These are phyloP conservation scores for Metschnikowia drakensbergensis DNA, from an alignment of 805 yeast genomes.

Conservation along the genomic window DNA sequence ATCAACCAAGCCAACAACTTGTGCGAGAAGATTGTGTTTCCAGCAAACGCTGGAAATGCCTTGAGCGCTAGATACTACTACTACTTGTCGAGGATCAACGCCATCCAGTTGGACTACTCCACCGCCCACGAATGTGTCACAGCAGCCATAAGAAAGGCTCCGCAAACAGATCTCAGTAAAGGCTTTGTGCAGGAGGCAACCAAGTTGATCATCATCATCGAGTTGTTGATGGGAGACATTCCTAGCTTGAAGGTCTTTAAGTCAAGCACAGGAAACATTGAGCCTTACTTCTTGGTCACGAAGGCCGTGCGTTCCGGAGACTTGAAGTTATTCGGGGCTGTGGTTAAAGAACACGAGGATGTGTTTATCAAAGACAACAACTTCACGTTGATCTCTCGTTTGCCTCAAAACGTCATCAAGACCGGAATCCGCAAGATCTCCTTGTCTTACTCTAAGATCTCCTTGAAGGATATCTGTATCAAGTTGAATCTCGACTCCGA, in stretches of 20 bases:
- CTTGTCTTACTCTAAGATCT: conserved; percentile 82
- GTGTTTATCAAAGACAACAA: conserved; percentile 71
- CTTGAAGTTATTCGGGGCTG: conserved; percentile 70
- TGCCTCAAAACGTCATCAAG: conserved; percentile 95
- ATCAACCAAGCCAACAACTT: conserved; percentile 84
- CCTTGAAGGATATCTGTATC: conserved; percentile 89
- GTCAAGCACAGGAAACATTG: conserved; percentile 47
- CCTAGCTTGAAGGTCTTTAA: conserved; percentile 84
- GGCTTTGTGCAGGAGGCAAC: conserved; percentile 91
- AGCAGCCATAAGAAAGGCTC: conserved; percentile 95
- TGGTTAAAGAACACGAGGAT: conserved; percentile 58
- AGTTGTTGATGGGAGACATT: conserved; percentile 92
- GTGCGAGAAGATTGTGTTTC: conserved; percentile 85
- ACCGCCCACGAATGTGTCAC: conserved; percentile 85
- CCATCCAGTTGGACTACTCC: conserved; percentile 90
- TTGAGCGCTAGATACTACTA: conserved; percentile 88
- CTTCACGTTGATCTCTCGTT: conserved; percentile 77
- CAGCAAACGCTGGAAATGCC: conserved; percentile 78
- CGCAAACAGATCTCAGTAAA: conserved; percentile 76
- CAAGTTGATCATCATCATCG: conserved; percentile 82
- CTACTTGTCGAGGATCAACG: conserved; percentile 84
- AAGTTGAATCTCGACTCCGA: conserved; percentile 90
- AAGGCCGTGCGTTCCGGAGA: conserved; percentile 93
- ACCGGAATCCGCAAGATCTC: conserved; percentile 95
- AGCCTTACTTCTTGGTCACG: conserved; percentile 82